These are phyloP conservation scores for Pichia sp. DNA, from an alignment of 1,139 yeast genomes.

Conservation along the genomic window DNA sequence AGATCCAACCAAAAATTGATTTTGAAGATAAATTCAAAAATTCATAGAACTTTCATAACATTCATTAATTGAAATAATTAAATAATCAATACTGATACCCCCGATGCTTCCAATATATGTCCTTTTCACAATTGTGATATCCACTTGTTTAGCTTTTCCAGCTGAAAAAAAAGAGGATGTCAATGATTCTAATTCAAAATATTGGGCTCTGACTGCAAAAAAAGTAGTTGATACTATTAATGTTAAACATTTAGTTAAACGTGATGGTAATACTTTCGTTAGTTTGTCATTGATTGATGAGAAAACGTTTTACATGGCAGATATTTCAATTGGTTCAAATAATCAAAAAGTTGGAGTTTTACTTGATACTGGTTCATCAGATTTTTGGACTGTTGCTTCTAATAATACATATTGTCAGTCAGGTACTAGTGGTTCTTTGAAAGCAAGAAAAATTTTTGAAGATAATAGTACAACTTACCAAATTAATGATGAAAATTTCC, in stretches of 20 bases:
- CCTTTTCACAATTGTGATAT: not conserved
- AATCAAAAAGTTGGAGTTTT: conserved; percentile 45
- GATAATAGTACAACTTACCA: not conserved
- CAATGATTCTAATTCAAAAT: conserved; percentile 1
- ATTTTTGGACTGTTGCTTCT: conserved; percentile 49
- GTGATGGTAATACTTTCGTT: conserved; percentile 33
- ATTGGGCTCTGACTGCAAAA: conserved; percentile 9
- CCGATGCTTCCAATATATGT: conserved; percentile 3
- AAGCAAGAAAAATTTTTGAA: conserved; percentile 9
- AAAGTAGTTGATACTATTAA: not conserved
- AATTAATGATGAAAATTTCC: not conserved
- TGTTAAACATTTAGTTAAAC: conserved; percentile 24
- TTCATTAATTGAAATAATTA: too few species aligned
- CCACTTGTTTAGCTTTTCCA: not conserved
- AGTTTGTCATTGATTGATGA: conserved; percentile 39
- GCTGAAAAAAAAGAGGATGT: not conserved
- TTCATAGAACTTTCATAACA: too few species aligned
- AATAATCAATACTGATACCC: not conserved
- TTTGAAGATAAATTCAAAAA: too few species aligned
- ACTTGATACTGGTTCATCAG: conserved; percentile 66
- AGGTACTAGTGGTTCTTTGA: conserved; percentile 12
- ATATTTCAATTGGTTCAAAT: conserved; percentile 50
- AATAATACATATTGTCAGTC: conserved; percentile 28
- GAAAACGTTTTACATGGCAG: conserved; percentile 44
- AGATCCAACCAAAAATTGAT: too few species aligned